Evolutionary conservation across 495 filamentous ascomycete genomes (phyloP).

Genomic region (Daldinia decipiens): DNA sequence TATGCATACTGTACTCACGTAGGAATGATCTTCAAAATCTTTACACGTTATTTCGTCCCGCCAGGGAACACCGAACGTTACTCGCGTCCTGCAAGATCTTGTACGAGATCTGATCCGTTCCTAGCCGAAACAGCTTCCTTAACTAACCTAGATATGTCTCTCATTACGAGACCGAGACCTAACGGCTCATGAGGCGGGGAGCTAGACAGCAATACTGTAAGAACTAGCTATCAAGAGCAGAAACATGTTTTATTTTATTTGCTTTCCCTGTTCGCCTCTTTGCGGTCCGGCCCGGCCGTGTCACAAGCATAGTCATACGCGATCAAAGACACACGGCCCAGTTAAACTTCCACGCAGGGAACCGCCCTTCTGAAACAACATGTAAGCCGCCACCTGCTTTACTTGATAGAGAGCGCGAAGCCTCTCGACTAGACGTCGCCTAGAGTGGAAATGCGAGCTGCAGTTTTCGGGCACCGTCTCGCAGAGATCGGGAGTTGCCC

Average conservation of each 20-base stretch:
- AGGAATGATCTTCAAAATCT: slow-evolving; percentile 1
- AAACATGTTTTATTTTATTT: slow-evolving; percentile 1
- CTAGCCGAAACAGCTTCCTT: slow-evolving; percentile 22
- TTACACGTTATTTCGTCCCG: slow-evolving; percentile 2
- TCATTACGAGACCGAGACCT: slow-evolving; percentile 37
- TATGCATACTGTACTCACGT: slow-evolving; percentile 1
- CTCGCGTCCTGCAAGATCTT: slow-evolving; percentile 31
- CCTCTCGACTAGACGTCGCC: too few species aligned
- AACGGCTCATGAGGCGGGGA: slow-evolving; percentile 32
- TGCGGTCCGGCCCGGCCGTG: neutral
- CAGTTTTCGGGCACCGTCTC: slow-evolving; percentile 1
- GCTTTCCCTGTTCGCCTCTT: neutral
- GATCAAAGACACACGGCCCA: slow-evolving; percentile 8
- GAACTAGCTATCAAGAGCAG: neutral
- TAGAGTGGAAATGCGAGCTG: neutral
- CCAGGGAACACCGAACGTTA: neutral
- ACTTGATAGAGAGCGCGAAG: too few species aligned
- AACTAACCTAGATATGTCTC: slow-evolving; percentile 22
- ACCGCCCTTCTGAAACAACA: neutral
- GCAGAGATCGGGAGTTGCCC: neutral
- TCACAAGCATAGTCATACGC: neutral
- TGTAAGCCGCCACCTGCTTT: neutral
- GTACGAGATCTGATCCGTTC: slow-evolving; percentile 28
- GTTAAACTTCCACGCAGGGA: slow-evolving; percentile 8
- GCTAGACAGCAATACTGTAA: neutral